phyloP scores from a whole-genome alignment of 140 eudicot genomes.

The Cichorium intybus region DNA sequence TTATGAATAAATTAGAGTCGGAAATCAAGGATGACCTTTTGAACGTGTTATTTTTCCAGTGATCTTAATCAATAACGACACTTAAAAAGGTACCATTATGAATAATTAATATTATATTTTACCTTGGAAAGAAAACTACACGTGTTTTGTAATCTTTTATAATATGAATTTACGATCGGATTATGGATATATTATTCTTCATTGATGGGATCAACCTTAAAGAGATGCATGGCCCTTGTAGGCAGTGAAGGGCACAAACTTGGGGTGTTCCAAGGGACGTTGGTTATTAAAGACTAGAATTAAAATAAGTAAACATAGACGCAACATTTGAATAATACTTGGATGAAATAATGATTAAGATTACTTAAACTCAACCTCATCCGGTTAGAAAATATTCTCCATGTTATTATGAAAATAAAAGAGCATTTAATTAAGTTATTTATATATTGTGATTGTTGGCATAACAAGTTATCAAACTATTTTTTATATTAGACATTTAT shows the following conservation, averaged over 20 bases:
- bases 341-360: conserved; percentile 3
- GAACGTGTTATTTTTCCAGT: neutral
- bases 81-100: neutral
- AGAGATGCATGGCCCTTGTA: conserved; percentile 32
- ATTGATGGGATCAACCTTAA: conserved; percentile 37
- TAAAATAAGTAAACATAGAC: conserved; percentile 22
- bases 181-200: conserved; percentile 4
- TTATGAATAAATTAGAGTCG: neutral
- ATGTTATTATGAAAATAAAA: neutral
- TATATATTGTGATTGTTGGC: neutral
- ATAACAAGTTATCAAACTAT: no score
- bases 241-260: conserved; percentile 41
- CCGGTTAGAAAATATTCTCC: conserved; percentile 12
- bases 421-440: conserved; percentile 3
- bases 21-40: neutral
- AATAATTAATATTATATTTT: conserved; percentile 14
- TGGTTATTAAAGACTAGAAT: conserved; percentile 11
- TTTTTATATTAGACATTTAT: no score
- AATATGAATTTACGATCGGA: neutral
- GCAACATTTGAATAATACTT: conserved; percentile 22
- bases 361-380: conserved; percentile 13
- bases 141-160: conserved; percentile 3
- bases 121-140: neutral
- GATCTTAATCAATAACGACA: neutral
- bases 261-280: conserved; percentile 42